These are phyloP conservation scores for Penicillium waksmanii DNA, from an alignment of 495 filamentous ascomycete genomes.

Conservation along the genomic window DNA sequence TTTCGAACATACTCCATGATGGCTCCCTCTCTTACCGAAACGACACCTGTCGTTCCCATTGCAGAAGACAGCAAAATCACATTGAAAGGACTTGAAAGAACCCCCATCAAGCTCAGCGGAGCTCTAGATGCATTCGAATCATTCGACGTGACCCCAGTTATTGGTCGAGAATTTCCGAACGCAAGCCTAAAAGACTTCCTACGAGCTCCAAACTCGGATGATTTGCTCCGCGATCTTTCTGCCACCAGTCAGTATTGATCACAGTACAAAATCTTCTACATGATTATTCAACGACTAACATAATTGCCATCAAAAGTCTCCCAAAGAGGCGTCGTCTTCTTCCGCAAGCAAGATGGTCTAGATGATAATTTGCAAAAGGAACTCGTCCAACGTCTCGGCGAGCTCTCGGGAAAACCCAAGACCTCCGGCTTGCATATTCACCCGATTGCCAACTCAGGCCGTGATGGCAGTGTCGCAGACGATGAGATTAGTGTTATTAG, in stretches of 20 bases:
- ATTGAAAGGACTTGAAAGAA: slow-evolving; percentile 19
- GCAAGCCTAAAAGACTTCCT: slow-evolving; percentile 64
- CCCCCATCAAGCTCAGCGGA: slow-evolving; percentile 55
- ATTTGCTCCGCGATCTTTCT: slow-evolving; percentile 67
- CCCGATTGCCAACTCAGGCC: slow-evolving; percentile 64
- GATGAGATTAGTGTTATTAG: slow-evolving; percentile 77
- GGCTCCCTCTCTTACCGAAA: slow-evolving; percentile 31
- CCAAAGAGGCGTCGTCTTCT: slow-evolving; percentile 80
- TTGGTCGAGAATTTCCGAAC: slow-evolving; percentile 66
- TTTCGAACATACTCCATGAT: slow-evolving; percentile 11
- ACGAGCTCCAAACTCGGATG: slow-evolving; percentile 64
- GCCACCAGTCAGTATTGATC: slow-evolving; percentile 55
- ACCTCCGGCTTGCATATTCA: slow-evolving; percentile 75
- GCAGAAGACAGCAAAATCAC: slow-evolving; percentile 23
- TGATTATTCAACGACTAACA: too few relatives aligned
- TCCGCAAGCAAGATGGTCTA: slow-evolving; percentile 71
- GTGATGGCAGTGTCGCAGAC: slow-evolving; percentile 63
- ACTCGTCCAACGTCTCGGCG: slow-evolving; percentile 65
- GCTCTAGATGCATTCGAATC: slow-evolving; percentile 59
- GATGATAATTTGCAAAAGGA: slow-evolving; percentile 70
- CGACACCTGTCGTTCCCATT: slow-evolving; percentile 19
- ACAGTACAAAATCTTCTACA: neutral
- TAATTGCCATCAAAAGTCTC: slow-evolving; percentile 57
- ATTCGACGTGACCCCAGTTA: slow-evolving; percentile 68
- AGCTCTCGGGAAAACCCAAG: slow-evolving; percentile 64